A percentile compares a stretch with the other conserved stretches of the same genome.
Conservation (phyloP, 2,329 filamentous ascomycete species). For the Nigrograna mackinnonii region DNA sequence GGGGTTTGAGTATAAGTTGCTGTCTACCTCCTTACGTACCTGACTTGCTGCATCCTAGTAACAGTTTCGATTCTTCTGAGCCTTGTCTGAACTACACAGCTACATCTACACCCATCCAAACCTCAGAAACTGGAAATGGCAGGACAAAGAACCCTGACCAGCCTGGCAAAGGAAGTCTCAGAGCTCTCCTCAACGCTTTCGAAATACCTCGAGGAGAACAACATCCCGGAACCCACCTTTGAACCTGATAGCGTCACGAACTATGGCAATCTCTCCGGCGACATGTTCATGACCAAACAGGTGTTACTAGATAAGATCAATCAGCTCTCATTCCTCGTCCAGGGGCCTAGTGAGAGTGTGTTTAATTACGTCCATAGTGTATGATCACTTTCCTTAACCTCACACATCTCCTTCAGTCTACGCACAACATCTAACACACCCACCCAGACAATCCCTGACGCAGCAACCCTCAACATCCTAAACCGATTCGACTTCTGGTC, state of each 20-base stretch:
- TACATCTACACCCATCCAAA: too few species aligned
- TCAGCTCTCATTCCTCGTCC: slow-evolving; percentile 52
- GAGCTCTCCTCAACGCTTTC: slow-evolving; percentile 49
- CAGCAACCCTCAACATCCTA: slow-evolving; percentile 50
- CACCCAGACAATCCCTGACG: slow-evolving; percentile 49
- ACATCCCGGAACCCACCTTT: slow-evolving; percentile 48
- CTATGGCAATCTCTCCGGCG: slow-evolving; percentile 47
- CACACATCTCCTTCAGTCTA: background rate
- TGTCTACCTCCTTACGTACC: too few species aligned
- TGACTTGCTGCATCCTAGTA: too few species aligned
- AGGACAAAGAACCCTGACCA: slow-evolving; percentile 42
- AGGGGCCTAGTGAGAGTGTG: slow-evolving; percentile 55
- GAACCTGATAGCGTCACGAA: slow-evolving; percentile 47
- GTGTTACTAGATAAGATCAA: slow-evolving; percentile 49
- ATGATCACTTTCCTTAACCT: too few species aligned
- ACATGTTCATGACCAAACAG: slow-evolving; percentile 50
- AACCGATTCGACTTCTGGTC: slow-evolving; percentile 59
- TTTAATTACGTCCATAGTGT: slow-evolving; percentile 42
- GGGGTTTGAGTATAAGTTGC: too few species aligned
- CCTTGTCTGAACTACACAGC: too few species aligned
- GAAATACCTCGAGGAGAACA: slow-evolving; percentile 46
- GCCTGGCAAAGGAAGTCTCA: slow-evolving; percentile 50
- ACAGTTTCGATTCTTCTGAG: too few species aligned
- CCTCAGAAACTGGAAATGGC: too few species aligned
- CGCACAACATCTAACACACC: background rate